Conservation (phyloP, 1,139 yeast species). For the Suhomyces atakaporum region DNA sequence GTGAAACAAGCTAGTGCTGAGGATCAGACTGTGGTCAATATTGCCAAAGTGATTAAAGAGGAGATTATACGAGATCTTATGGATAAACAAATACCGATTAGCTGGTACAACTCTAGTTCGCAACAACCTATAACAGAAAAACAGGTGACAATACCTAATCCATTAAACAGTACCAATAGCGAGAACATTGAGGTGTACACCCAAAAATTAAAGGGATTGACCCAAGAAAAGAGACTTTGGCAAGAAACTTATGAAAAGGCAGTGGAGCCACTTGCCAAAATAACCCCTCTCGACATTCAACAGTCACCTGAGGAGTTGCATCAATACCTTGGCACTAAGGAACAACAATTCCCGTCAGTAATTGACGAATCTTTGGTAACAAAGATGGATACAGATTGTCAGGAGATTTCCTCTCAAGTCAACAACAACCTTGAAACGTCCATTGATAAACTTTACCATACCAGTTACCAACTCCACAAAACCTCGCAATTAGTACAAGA, state of each 20-base stretch:
- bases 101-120: constrained; percentile 60
- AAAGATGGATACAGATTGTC: constrained; percentile 6
- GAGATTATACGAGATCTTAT: constrained; percentile 61
- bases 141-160: constrained; percentile 22
- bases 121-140: constrained; percentile 25
- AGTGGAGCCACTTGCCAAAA: constrained; percentile 20
- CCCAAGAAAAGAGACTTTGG: constrained; percentile 55
- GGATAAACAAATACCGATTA: constrained; percentile 59
- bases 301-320: constrained; percentile 9
- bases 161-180: constrained; percentile 16
- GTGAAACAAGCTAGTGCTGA: constrained; percentile 28
- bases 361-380: constrained; percentile 6
- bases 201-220: constrained; percentile 44
- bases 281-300: constrained; percentile 5
- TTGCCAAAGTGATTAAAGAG: constrained; percentile 67
- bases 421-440: constrained; percentile 12
- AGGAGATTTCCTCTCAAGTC: constrained; percentile 4
- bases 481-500: constrained; percentile 15
- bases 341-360: constrained; percentile 5
- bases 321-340: constrained; percentile 6
- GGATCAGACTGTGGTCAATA: constrained; percentile 45
- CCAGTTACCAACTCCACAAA: constrained; percentile 17
- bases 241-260: constrained; percentile 29
- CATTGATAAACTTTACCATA: constrained; percentile 18
- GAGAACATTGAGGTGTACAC: constrained; percentile 23